Conservation (phyloP, 805 yeast species). For the Yarrowia sp. region DNA sequence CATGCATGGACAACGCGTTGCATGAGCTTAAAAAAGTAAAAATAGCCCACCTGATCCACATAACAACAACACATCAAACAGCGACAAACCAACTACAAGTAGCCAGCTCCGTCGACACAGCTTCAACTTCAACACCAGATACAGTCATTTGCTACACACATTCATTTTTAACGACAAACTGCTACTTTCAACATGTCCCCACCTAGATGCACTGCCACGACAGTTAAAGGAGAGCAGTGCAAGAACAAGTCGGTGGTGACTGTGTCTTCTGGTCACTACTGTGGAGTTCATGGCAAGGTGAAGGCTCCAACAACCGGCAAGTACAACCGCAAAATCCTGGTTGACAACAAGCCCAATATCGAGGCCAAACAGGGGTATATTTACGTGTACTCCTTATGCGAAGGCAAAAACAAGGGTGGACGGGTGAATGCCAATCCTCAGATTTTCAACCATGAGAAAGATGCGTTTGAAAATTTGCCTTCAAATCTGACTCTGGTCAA, state of each 20-base stretch:
- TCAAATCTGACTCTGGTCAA: slow-evolving; percentile 32
- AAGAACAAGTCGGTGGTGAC: background rate
- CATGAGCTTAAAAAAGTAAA: background rate
- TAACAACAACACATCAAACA: background rate
- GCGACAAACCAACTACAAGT: no score
- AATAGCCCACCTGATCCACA: background rate
- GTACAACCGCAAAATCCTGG: background rate
- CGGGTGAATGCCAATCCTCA: slow-evolving; percentile 31
- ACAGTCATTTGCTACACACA: background rate
- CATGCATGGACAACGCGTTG: background rate
- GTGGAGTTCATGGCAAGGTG: slow-evolving; percentile 13
- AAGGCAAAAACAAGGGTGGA: slow-evolving; percentile 13
- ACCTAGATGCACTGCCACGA: slow-evolving; percentile 1
- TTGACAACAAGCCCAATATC: background rate
- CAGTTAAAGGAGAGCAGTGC: slow-evolving; percentile 11
- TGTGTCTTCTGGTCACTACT: slow-evolving; percentile 24
- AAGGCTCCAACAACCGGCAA: background rate
- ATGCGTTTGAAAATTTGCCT: slow-evolving; percentile 27
- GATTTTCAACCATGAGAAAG: slow-evolving; percentile 29
- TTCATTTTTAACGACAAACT: background rate
- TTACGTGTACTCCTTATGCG: slow-evolving; percentile 33
- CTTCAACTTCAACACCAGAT: no score
- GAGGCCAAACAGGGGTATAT: slow-evolving; percentile 31
- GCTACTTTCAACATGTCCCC: background rate
- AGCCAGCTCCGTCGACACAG: no score